A percentile compares a stretch with the other conserved stretches of the same genome.
Conservation (phyloP, 2,329 filamentous ascomycete species). For the Penicillium olsonii region DNA sequence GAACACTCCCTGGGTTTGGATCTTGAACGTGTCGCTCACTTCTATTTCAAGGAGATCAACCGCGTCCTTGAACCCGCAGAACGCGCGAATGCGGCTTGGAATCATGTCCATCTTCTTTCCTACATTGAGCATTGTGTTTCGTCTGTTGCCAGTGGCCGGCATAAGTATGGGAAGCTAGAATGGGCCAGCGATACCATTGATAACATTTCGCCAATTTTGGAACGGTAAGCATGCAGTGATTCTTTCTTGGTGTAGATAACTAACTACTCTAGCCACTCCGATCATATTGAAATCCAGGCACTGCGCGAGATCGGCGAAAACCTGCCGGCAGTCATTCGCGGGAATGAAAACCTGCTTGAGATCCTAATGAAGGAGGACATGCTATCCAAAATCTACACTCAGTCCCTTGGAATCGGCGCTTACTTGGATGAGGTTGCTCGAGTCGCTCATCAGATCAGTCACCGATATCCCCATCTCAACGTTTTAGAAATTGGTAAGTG, state of each 20-base stretch:
- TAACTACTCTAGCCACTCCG: slow-evolving; percentile 10
- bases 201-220: slow-evolving; percentile 9
- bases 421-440: slow-evolving; percentile 27
- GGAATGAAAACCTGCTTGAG: slow-evolving; percentile 40
- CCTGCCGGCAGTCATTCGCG: slow-evolving; percentile 37
- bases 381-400: slow-evolving; percentile 37
- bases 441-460: slow-evolving; percentile 37
- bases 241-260: neutral
- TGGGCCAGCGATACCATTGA: slow-evolving; percentile 15
- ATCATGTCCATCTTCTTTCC: slow-evolving; percentile 16
- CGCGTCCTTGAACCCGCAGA: neutral
- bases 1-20: slow-evolving; percentile 2
- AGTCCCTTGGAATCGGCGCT: slow-evolving; percentile 22
- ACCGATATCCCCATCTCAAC: slow-evolving; percentile 46
- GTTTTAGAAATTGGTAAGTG: slow-evolving; percentile 43
- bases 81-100: neutral
- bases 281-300: slow-evolving; percentile 12
- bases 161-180: slow-evolving; percentile 12
- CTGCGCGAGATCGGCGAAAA: slow-evolving; percentile 31
- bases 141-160: slow-evolving; percentile 8
- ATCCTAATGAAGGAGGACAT: slow-evolving; percentile 38
- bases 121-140: slow-evolving; percentile 15
- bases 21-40: slow-evolving; percentile 22
- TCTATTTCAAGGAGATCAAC: slow-evolving; percentile 17
- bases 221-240: slow-evolving; percentile 3